Conservation (phyloP, 2,329 filamentous ascomycete genomes). For the Cordyceps cateniannulata region DNA sequence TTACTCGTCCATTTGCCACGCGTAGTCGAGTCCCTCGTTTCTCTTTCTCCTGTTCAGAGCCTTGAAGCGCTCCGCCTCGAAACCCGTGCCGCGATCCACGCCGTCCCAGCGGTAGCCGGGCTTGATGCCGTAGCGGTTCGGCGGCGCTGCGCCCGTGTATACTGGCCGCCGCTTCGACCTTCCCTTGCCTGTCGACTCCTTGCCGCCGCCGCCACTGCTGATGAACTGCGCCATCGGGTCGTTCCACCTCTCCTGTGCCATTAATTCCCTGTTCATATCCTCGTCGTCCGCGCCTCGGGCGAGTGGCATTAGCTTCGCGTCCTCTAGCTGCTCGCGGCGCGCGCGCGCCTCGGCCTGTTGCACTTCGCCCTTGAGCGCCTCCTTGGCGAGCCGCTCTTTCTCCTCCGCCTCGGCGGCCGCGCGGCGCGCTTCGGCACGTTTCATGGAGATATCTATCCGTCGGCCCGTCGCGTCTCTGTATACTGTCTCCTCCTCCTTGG, state of each 20-base stretch:
- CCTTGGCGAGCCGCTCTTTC: constrained; percentile 59
- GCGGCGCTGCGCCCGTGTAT: constrained; percentile 74
- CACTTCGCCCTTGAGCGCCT: constrained; percentile 76
- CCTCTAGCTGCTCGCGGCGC: constrained; percentile 62
- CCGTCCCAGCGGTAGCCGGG: constrained; percentile 96
- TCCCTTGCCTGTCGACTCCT: constrained; percentile 28
- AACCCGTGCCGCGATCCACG: constrained; percentile 88
- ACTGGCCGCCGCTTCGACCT: constrained; percentile 48
- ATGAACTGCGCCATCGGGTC: constrained; percentile 86
- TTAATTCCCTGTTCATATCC: constrained; percentile 78
- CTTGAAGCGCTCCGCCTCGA: constrained; percentile 88
- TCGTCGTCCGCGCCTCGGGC: constrained; percentile 78
- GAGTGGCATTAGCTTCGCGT: constrained; percentile 76
- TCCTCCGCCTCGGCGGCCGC: constrained; percentile 61
- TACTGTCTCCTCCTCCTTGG: constrained; percentile 68
- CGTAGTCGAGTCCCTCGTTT: constrained; percentile 75
- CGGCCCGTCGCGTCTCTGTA: constrained; percentile 92
- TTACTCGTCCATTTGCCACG: constrained; percentile 94
- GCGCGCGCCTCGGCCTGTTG: constrained; percentile 64
- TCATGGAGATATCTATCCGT: constrained; percentile 90
- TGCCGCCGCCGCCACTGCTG: constrained; percentile 30
- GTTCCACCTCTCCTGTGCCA: constrained; percentile 75
- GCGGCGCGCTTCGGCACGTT: constrained; percentile 76
- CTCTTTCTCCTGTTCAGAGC: constrained; percentile 72
- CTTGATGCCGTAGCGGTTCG: constrained; percentile 88